A percentile compares a stretch with the other conserved stretches of the same genome.
These are phyloP conservation scores for Chlorella sp. DNA, from an alignment of 139 green algal genomes.

Conservation along the genomic window DNA sequence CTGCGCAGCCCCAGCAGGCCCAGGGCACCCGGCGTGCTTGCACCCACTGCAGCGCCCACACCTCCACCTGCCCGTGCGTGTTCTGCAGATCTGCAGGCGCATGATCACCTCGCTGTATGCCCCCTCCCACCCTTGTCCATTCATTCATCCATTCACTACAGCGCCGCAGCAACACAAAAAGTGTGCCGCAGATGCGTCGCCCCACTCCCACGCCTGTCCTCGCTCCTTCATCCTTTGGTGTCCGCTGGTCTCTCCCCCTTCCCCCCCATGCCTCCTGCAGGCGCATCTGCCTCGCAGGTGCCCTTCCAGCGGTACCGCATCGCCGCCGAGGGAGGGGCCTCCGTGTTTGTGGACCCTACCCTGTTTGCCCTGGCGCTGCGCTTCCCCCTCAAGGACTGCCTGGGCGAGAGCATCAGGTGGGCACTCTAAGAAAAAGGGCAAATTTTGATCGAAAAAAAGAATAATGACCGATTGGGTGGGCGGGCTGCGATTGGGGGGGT, in stretches of 20 bases:
- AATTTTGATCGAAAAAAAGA: no score
- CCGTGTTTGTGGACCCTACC: constrained; percentile 49
- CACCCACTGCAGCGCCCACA: neutral
- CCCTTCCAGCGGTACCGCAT: constrained; percentile 43
- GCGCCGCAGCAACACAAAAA: no score
- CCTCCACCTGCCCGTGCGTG: no score
- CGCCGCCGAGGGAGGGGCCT: constrained; percentile 13
- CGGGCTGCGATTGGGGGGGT: no score
- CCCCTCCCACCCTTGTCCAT: neutral
- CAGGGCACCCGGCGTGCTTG: neutral
- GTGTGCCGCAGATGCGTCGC: no score
- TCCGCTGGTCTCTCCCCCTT: neutral
- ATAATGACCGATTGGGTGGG: no score
- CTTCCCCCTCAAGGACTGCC: constrained; percentile 34
- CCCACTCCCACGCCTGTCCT: no score
- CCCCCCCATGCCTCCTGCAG: neutral
- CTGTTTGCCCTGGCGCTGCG: constrained; percentile 34
- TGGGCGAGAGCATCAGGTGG: neutral
- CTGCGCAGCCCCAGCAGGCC: neutral
- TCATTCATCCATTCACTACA: no score
- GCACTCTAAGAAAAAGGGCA: no score
- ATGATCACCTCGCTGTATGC: neutral
- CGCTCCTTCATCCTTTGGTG: no score
- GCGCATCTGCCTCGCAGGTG: constrained; percentile 2
- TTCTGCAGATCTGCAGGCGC: no score